Base-by-base conservation (phyloP, 192 early-diverging fungal species). In the Podila horticola region DNA sequence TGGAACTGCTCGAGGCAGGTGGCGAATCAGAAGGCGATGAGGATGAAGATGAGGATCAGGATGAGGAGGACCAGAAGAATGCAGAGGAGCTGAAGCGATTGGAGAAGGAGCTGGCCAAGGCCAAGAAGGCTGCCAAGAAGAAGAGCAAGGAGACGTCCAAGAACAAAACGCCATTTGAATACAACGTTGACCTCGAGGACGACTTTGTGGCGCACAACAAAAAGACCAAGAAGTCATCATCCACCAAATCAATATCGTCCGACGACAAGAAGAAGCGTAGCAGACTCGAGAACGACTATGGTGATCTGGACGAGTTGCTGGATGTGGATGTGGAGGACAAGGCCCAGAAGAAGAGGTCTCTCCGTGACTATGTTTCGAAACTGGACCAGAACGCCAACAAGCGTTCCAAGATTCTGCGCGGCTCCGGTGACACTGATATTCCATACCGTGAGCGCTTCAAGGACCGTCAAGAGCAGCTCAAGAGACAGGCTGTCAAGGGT, bases 291-390 rank as follows among this genome's bases (percentile, higher is more conserved):
- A 76, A 50, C n/a, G 94, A 96, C 74, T 91, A 95, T 84, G 95
- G 92, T 63, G 95, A 96, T 74, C 75, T 88, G 69, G 90, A 91
- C 67, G 91, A 84, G 28, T 67, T 95, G 62, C 89, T 92, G 67
- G 91, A 91, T 51, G 88, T 90, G 10, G 97, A 97, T 68, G 71
- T 90, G 50, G 91, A 94, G 69, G 97, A 97, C 69, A 96, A 97
- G 86, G 74, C 84, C 34, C 86, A 86, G 36, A 88, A 90, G 64
- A 91, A 91, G 79, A 75, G 71, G 72, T 87, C 86, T 1, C 81
- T 90, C 45, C 84, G 89, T 50, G 83, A 90, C 63, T 88, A 93
- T 85, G 88, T 91, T 58, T 75, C 91, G 10, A 85, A 90, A 67
- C 82, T 94, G 63, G 91, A 93, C 63, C 87, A 91, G 77, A 82